Evolutionary conservation across 345 rosid species (phyloP), one percentile per base, ranked within the genome.

Genomic region (Ceriops zippeliana): DNA sequence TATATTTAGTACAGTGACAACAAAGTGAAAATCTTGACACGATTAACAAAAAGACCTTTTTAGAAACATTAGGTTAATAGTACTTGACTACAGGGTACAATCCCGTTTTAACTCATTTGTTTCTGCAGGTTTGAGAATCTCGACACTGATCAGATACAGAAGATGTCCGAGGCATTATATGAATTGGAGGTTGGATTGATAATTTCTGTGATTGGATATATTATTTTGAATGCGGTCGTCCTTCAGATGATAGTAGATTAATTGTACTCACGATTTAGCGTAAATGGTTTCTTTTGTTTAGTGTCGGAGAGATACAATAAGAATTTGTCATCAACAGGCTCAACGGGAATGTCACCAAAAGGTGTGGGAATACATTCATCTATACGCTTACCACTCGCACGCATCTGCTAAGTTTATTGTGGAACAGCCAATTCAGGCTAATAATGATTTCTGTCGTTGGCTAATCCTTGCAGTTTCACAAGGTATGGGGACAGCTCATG

Each of bases 401-500:
- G 17, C 15, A 42, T 42, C 17, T 42, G 49, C 49, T 42, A 42
- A 13, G 49, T 11, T 13, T 3, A 42, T 42, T 42, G 17, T 16
- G 3, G 47, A 6, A 1, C 22, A 17, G n/a, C 47, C 19, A 11
- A 35, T 26, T 31, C 30, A n/a, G 59, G 51, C 16, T 10, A 32
- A 32, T 46, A 31, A 59, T 5, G 46, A 32, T 11, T 46, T 17
- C 17, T 46, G 17, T 21, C 3, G 20, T 16, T 28, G 34, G 61
- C n/a, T 2, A 65, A 65, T 70, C 21, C 53, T 16, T 76, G 31
- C 83, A 95, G 99, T 95, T 91, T 76, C 99, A 95, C 83, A 83
- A 82, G 62, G 90, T 86, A 46, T 95, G 99, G 99, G 99, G 99
- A 30, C 99, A 95, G 53, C 90, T 95, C 42, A 86, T 95, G 97